Conservation (phyloP, 352 stramenopile genomes). For the Phytophthora europaea region DNA sequence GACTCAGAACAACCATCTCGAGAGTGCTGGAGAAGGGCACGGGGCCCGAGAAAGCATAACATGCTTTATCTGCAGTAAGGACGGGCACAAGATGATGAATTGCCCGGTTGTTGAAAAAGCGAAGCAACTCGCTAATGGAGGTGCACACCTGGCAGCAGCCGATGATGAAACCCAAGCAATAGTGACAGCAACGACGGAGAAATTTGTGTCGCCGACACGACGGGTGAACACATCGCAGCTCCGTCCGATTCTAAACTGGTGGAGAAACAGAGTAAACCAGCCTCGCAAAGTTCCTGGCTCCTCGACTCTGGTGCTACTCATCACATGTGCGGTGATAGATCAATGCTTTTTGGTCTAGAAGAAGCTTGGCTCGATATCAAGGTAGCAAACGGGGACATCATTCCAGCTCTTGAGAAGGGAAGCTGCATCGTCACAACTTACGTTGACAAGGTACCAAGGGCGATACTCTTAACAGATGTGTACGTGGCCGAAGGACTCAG, state of each 20-base stretch:
- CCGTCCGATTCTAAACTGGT: too few species aligned
- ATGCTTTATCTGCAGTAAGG: not conserved
- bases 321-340: slow-evolving; percentile 1
- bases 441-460: not conserved
- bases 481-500: not conserved
- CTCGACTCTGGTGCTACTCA: slow-evolving; percentile 12
- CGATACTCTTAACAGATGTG: not conserved
- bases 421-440: not conserved
- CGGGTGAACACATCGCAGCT: not conserved
- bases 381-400: slow-evolving; percentile 2
- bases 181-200: not conserved
- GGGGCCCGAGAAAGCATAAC: too few species aligned
- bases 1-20: too few species aligned
- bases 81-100: not conserved
- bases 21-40: too few species aligned
- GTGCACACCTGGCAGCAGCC: not conserved
- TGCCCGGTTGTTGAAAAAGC: not conserved
- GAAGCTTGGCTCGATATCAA: not conserved
- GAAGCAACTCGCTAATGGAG: not conserved
- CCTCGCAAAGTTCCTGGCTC: not conserved
- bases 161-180: not conserved
- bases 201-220: not conserved
- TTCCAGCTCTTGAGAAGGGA: not conserved
- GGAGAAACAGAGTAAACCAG: too few species aligned
- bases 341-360: not conserved